Percentiles rank a stretch among this genome's conserved stretches.
Evolutionary conservation across 2,329 filamentous ascomycete genomes (phyloP).

Genomic region (Pestalotiopsis sp.): DNA sequence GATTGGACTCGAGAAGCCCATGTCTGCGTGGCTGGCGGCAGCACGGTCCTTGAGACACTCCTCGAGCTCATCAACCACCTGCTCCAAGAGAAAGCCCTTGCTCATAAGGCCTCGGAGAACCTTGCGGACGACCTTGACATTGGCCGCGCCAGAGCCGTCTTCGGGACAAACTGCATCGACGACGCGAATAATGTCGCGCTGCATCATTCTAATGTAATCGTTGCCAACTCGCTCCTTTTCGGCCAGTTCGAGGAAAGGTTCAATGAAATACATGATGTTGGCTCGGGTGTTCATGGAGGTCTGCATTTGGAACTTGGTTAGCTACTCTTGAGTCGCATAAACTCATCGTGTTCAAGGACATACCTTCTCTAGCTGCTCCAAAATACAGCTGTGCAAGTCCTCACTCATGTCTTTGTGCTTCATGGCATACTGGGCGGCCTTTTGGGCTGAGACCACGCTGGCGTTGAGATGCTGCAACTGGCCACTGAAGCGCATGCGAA

Average conservation of each 20-base stretch:
- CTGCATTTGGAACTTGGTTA: constrained; percentile 37
- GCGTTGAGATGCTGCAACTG: constrained; percentile 91
- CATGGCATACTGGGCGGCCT: constrained; percentile 92
- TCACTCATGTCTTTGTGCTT: constrained; percentile 95
- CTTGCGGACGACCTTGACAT: constrained; percentile 88
- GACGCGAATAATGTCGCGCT: constrained; percentile 86
- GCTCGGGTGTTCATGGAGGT: constrained; percentile 96
- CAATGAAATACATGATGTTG: constrained; percentile 99
- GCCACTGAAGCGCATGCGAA: constrained; percentile 93
- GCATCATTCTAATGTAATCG: constrained; percentile 91
- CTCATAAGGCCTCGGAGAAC: constrained; percentile 69
- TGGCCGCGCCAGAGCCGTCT: constrained; percentile 85
- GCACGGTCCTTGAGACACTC: constrained; percentile 82
- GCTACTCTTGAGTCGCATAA: neutral
- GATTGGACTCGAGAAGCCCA: constrained; percentile 52
- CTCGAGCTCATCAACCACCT: constrained; percentile 79
- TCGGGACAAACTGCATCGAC: constrained; percentile 90
- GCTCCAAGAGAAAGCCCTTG: constrained; percentile 72
- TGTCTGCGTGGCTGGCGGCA: constrained; percentile 64
- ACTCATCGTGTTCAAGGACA: constrained; percentile 21
- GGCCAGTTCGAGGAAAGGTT: constrained; percentile 88
- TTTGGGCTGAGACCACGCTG: constrained; percentile 83
- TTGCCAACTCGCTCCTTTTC: constrained; percentile 68
- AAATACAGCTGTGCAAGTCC: constrained; percentile 94
- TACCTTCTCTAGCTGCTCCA: constrained; percentile 90